Evolutionary conservation across 2,329 filamentous ascomycete genomes (phyloP).

Genomic region (Xylariaceae sp.): DNA sequence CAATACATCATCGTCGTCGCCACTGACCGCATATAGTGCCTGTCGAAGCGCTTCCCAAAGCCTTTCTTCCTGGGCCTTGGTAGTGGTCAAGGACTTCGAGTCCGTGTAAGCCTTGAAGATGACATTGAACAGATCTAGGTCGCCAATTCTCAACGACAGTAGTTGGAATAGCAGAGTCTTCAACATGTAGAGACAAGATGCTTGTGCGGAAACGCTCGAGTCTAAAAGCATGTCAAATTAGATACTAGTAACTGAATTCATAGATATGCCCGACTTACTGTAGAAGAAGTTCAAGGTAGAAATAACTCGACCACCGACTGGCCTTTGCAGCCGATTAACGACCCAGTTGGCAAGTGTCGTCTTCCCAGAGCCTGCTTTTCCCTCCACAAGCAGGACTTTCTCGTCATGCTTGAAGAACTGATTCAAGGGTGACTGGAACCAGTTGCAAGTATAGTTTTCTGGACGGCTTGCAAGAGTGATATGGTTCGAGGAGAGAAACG

Average conservation of each 20-base stretch:
- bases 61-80: constrained; percentile 16
- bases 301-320: constrained; percentile 19
- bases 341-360: constrained; percentile 27
- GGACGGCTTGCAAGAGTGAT: constrained; percentile 24
- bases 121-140: constrained; percentile 21
- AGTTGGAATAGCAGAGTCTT: constrained; percentile 28
- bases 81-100: constrained; percentile 13
- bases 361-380: constrained; percentile 23
- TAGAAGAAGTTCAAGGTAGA: constrained; percentile 26
- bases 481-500: constrained; percentile 27
- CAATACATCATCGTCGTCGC: constrained; percentile 21
- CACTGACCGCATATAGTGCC: constrained; percentile 16
- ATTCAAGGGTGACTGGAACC: constrained; percentile 26
- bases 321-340: constrained; percentile 22
- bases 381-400: constrained; percentile 21
- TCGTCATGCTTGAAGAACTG: constrained; percentile 29
- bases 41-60: constrained; percentile 24
- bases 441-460: constrained; percentile 26
- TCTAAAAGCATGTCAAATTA: constrained; percentile 5
- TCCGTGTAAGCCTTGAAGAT: constrained; percentile 20
- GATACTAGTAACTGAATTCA: neutral
- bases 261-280: constrained; percentile 8
- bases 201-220: constrained; percentile 17
- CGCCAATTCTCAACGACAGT: constrained; percentile 20
- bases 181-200: constrained; percentile 19